Evolutionary conservation across 176 grass and related monocot species (phyloP), one percentile per base, ranked within the genome.

Genomic region (Lolium perenne): DNA sequence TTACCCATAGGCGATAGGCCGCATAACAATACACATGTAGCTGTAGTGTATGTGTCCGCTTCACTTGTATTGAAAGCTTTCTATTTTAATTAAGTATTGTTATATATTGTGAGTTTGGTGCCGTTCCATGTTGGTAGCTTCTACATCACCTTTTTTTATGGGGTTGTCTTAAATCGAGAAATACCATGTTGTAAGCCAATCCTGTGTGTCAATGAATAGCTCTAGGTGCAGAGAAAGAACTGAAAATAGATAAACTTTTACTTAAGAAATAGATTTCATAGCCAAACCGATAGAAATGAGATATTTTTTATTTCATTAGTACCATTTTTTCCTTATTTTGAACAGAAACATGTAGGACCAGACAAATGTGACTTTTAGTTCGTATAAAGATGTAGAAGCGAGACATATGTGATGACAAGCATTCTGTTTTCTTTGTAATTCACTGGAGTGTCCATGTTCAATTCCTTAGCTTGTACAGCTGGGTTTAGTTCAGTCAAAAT

Each of bases 261-360:
- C 18, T 46, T 72, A 25, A 18, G 60, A 62, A 86, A 86, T 62
- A n/a, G 62, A 6, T 41, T 49, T 57, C 18, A 22, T 53, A 58
- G 41, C 23, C 38, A 11, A 62, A 71, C 20, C 6, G 13, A 49
- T 1, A 58, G 6, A 8, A 21, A 22, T 22, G 8, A 57, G 6
- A 20, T 47, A 32, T 8, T 29, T 79, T 48, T 23, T 13, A 0
- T 82, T 32, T 21, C 45, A 22, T 11, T 35, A 43, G 0, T 82
- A 71, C n/a, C 43, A 29, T 29, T 29, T 29, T 10, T 82, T 75
- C 7, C 18, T 65, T 56, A 35, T 10, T 45, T 76, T 20, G 29
- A 41, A 80, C 46, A 48, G 47, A 18, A 71, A 23, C 86, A 87
- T 63, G 13, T 45, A 38, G 46, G 58, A 86, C 43, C 23, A 51